These are phyloP conservation scores for Panicum miliaceum DNA, from an alignment of 176 grass and related monocot genomes.

Conservation along the genomic window DNA sequence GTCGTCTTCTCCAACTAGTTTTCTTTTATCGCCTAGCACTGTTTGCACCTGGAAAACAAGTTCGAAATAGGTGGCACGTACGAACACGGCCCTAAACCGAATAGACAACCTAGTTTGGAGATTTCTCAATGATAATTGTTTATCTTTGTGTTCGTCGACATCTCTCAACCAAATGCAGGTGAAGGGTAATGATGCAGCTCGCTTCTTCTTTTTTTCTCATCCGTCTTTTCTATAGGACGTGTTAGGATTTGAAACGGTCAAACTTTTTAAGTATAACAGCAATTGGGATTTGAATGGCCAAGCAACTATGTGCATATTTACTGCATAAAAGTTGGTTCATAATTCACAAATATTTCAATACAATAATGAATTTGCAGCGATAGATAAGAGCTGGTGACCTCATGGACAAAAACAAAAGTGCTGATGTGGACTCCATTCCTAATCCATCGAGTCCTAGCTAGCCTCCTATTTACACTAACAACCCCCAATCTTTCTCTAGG, in stretches of 20 bases:
- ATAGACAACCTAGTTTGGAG: neutral
- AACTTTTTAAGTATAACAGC: neutral
- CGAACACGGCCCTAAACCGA: neutral
- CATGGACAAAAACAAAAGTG: neutral
- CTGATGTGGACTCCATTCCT: slow-evolving; percentile 28
- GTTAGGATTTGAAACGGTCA: neutral
- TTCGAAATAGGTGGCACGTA: neutral
- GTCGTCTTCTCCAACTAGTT: neutral
- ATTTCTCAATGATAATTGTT: neutral
- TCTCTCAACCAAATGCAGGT: neutral
- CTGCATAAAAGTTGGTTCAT: neutral
- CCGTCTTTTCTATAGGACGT: neutral
- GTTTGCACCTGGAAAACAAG: neutral
- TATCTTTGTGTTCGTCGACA: neutral
- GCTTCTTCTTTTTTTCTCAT: neutral
- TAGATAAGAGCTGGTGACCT: neutral
- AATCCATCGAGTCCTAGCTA: neutral
- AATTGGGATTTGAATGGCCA: too few species aligned
- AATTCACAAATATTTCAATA: neutral
- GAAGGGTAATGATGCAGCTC: neutral
- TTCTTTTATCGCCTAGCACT: neutral
- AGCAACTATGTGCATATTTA: neutral
- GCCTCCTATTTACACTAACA: neutral
- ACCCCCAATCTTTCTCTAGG: slow-evolving; percentile 17
- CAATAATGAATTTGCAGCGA: too few species aligned